Conservation (phyloP, 768 basidiomycete genomes). For the Calocera viscosa region DNA sequence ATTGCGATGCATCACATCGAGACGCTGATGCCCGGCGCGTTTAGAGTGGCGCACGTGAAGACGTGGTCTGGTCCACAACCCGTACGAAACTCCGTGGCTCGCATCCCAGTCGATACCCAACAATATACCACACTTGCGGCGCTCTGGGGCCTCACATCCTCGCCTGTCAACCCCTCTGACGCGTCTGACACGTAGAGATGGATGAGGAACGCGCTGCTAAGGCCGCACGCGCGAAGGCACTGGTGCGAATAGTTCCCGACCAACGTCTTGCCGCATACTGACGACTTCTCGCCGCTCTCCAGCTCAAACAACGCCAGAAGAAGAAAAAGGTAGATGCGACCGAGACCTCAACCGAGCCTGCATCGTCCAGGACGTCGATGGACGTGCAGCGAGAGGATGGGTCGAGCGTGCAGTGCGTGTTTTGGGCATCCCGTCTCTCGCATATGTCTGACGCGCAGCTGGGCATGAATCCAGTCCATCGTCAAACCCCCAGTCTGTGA, state of each 20-base stretch:
- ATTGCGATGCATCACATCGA: slow-evolving; percentile 1
- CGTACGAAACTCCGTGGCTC: neutral
- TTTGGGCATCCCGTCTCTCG: slow-evolving; percentile 41
- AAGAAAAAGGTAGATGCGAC: slow-evolving; percentile 34
- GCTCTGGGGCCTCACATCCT: neutral
- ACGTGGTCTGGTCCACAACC: neutral
- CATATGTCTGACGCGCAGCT: slow-evolving; percentile 19
- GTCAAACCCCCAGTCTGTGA: slow-evolving; percentile 27
- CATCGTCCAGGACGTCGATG: slow-evolving; percentile 37
- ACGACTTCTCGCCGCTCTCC: slow-evolving; percentile 9
- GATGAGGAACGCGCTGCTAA: slow-evolving; percentile 62
- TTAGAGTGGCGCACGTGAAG: slow-evolving; percentile 6
- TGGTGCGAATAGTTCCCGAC: slow-evolving; percentile 38
- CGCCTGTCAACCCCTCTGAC: neutral
- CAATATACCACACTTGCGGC: neutral
- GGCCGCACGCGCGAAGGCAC: slow-evolving; percentile 69
- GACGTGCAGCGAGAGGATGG: neutral
- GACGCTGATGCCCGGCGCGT: neutral
- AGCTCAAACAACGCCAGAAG: slow-evolving; percentile 75
- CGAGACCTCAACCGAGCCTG: slow-evolving; percentile 28
- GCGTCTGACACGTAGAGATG: slow-evolving; percentile 9
- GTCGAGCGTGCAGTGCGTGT: slow-evolving; percentile 37
- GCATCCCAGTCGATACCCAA: neutral
- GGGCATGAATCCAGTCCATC: slow-evolving; percentile 20
- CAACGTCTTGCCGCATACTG: neutral